These are phyloP conservation scores for Penicillium vulpinum DNA, from an alignment of 2,329 filamentous ascomycete species.

Conservation along the genomic window DNA sequence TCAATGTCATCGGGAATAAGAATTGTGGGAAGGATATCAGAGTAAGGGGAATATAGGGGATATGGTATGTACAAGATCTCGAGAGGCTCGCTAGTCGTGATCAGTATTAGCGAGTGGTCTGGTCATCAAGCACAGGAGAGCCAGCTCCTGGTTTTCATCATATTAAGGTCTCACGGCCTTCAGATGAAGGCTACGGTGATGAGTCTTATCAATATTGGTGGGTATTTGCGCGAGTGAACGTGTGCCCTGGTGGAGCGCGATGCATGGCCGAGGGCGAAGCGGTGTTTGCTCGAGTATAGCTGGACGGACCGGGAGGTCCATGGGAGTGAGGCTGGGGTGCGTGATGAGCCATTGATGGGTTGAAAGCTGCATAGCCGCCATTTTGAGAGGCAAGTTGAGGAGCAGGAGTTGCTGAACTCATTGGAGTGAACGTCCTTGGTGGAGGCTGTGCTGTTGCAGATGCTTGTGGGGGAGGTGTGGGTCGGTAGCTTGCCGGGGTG, in stretches of 20 bases:
- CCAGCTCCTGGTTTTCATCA: constrained; percentile 29
- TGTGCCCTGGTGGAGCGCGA: constrained; percentile 20
- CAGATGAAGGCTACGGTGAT: not conserved
- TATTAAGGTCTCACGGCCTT: constrained; percentile 10
- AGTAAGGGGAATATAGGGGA: constrained; percentile 5
- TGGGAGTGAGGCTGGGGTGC: constrained; percentile 9
- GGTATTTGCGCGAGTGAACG: constrained; percentile 26
- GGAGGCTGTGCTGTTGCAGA: constrained; percentile 3
- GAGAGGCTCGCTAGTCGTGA: constrained; percentile 19
- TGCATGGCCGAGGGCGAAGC: constrained; percentile 26
- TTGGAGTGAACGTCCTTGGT: constrained; percentile 17
- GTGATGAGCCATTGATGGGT: constrained; percentile 15
- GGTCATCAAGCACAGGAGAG: constrained; percentile 28
- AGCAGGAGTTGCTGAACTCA: constrained; percentile 8
- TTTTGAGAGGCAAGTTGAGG: constrained; percentile 16
- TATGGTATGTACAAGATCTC: constrained; percentile 19
- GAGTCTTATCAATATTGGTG: constrained; percentile 18
- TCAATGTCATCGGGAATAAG: constrained; percentile 1
- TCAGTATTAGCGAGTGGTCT: constrained; percentile 15
- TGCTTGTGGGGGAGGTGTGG: constrained; percentile 12
- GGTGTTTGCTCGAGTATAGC: constrained; percentile 21
- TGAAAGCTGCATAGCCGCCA: constrained; percentile 25
- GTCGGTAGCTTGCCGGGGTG: constrained; percentile 17
- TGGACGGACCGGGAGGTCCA: constrained; percentile 12
- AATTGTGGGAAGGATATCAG: constrained; percentile 1